Base-by-base conservation (phyloP, 1,284 basidiomycete species). In the Apiotrichum sp. region DNA sequence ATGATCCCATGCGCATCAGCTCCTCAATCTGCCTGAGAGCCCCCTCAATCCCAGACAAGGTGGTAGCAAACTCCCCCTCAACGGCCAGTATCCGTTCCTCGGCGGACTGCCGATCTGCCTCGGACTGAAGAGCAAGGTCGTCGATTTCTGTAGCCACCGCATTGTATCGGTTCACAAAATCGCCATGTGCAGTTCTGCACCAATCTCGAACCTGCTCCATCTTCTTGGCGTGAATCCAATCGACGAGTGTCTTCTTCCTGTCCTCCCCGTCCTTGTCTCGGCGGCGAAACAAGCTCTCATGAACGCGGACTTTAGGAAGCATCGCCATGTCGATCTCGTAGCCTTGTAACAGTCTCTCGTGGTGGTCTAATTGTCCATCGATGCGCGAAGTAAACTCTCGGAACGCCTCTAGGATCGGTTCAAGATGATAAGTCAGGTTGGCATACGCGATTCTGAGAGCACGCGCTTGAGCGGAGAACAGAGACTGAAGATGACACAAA, bases 71-170 rank as follows among this genome's bases (percentile, higher is more conserved):
- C 48, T 75, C 72, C 41, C 50, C 43, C 39, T 61, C 80, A 3
- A 82, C 75, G 49, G 82, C 81, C 0, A 80, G 77, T 8, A 85
- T 82, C 58, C 80, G 81, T 40, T 85, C 62, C 44, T 70, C 66
- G 79, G 62, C 63, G 83, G 85, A 82, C 73, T 89, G 84, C 34
- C 84, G 83, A 57, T 82, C 81, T n/a, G 78, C 71, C 68, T 89
- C 90, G 4, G 82, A 83, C 32, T 86, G 84, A 1, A 84, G 83
- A 0, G 89, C 87, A 64, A 89, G 82, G 57, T 81, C 68, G 31
- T 65, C 67, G 53, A 75, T 62, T 44, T 67, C 62, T 1, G 54
- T 47, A 6, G 65, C 65, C 1, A 75, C 62, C 1, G 56, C 43
- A 38, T 68, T 61, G 53, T 65, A 74, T 1, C 69, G 65, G 4